Evolutionary conservation across 169 alveolate species (phyloP).

Genomic region (Plasmodium yoelii): DNA sequence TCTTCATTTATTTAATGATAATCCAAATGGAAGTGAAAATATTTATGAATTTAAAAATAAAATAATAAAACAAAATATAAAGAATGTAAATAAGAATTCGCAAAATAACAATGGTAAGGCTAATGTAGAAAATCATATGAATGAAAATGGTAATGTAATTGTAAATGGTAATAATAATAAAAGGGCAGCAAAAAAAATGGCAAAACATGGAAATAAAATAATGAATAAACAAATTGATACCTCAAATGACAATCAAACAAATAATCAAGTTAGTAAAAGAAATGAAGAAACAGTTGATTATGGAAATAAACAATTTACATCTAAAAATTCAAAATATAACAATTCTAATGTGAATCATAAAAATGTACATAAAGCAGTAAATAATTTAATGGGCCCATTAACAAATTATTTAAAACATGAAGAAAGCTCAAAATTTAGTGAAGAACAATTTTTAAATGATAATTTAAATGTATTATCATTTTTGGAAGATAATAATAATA

Average conservation of each 20-base stretch:
- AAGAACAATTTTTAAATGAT: constrained; percentile 60
- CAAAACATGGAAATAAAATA: neutral
- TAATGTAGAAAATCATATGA: constrained; percentile 2
- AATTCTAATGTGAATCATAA: constrained; percentile 2
- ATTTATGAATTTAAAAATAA: constrained; percentile 21
- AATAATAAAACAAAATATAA: neutral
- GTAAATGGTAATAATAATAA: constrained; percentile 12
- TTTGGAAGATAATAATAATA: constrained; percentile 22
- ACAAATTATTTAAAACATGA: constrained; percentile 22
- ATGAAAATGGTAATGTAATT: too few relatives aligned
- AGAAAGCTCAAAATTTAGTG: constrained; percentile 31
- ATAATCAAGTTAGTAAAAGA: neutral
- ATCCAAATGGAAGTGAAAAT: constrained; percentile 19
- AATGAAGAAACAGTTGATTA: too few relatives aligned
- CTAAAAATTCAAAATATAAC: neutral
- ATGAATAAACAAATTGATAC: too few relatives aligned
- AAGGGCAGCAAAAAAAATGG: neutral
- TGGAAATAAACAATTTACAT: too few relatives aligned
- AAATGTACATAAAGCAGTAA: neutral
- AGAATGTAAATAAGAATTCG: neutral
- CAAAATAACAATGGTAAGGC: constrained; percentile 1
- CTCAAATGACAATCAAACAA: neutral
- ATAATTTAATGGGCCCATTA: neutral
- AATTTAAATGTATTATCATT: constrained; percentile 39
- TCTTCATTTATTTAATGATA: constrained; percentile 20